Base-by-base conservation (phyloP, 352 stramenopile genomes). In the Saprolegnia parasitica region DNA sequence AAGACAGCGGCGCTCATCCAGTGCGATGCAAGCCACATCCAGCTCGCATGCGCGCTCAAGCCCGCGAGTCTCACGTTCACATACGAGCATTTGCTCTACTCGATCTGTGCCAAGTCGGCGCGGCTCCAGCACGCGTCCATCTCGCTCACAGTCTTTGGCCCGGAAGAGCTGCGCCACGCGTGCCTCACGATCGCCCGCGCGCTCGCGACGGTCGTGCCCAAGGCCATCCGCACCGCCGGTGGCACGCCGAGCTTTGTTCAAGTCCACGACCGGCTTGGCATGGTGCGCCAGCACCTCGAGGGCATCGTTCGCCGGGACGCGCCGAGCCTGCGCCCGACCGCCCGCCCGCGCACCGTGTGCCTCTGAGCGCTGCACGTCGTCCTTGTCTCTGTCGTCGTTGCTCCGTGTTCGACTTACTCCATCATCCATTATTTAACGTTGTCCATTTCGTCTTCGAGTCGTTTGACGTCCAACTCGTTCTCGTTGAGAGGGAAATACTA, bases 51-150 rank as follows among this genome's bases (percentile, higher is more conserved):
- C 35, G 52, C 52, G 35, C 52, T 60, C 52, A 60, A 60, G 52
- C 35, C 52, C 11, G 35, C 52, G 11, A 20, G 13, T 8, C 35
- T 60, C 24, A 18, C 11, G 35, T 60, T 60, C 35, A 60, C 35
- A 11, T 60, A 60, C 35, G 52, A 60, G 35, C 52, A 60, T 24
- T 24, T 60, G 52, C n/a, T 60, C 13, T 60, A 60, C 35, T 60
- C 52, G 24, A 16, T 60, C 35, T 60, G 52, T 9, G 20, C 52
- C 3, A 60, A 60, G 9, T 60, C 52, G 24, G 52, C 52, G 35
- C 24, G 52, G 35, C 35, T 60, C 3, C 52, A 60, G 35, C 35
- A 20, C 1, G 4, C 52, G 24, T 21, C 52, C 3, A 24, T 60
- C 13, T 60, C 52, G 35, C 52, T 60, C 35, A 60, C 52, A 8